phyloP scores from a whole-genome alignment of 1,139 yeast genomes.

The Lodderomyces theae region DNA sequence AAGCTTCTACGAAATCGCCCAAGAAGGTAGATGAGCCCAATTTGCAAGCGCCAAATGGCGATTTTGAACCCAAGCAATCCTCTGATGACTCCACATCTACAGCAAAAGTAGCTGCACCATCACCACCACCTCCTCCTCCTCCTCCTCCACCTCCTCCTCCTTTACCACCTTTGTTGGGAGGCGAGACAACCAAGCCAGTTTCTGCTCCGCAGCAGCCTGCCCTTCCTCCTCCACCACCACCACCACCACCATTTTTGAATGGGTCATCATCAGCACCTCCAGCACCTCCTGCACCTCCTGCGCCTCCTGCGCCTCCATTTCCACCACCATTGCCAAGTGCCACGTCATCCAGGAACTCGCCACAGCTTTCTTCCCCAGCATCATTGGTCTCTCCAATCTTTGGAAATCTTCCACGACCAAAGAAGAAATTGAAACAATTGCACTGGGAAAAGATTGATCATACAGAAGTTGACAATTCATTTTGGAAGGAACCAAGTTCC shows the following conservation, averaged over 20 bases:
- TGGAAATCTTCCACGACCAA: constrained; percentile 69
- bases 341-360: constrained; percentile 22
- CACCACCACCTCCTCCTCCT: too few species aligned
- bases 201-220: constrained; percentile 35
- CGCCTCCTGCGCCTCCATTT: constrained; percentile 25
- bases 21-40: too few species aligned
- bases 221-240: constrained; percentile 33
- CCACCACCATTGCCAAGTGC: constrained; percentile 25
- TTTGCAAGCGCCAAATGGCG: too few species aligned
- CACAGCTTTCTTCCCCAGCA: constrained; percentile 23
- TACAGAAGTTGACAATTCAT: constrained; percentile 51
- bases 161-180: constrained; percentile 14
- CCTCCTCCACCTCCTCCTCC: constrained; percentile 23
- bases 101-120: too few species aligned
- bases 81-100: too few species aligned
- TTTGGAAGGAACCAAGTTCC: constrained; percentile 52
- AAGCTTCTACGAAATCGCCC: background rate
- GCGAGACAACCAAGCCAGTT: constrained; percentile 20
- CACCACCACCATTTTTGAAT: constrained; percentile 18
- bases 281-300: constrained; percentile 20
- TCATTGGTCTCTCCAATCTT: constrained; percentile 39
- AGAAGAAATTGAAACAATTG: constrained; percentile 72
- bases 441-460: constrained; percentile 81
- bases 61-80: too few species aligned
- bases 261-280: constrained; percentile 18